Conservation (phyloP, 2,329 filamentous ascomycete genomes). For the Ceratocystis smalleyi region DNA sequence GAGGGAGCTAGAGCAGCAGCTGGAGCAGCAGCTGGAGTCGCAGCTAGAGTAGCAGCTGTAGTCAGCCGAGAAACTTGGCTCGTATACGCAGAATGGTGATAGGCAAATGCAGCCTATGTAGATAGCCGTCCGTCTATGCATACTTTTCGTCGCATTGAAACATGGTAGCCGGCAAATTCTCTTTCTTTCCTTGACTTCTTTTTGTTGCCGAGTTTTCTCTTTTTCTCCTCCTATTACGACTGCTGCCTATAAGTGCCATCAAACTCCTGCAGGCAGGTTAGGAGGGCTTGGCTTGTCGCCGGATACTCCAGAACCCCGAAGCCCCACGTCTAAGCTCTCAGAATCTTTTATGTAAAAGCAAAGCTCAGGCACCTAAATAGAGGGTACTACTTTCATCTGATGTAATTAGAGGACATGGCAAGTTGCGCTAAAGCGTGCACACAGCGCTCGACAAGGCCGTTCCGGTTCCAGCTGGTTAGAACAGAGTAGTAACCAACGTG, state of each 20-base stretch:
- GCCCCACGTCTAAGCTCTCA: background rate
- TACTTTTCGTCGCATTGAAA: background rate
- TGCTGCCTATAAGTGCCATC: background rate
- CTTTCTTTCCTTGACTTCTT: background rate
- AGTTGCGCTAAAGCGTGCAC: background rate
- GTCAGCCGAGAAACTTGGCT: background rate
- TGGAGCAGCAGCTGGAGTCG: background rate
- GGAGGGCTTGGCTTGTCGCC: background rate
- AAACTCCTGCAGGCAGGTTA: background rate
- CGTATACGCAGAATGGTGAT: background rate
- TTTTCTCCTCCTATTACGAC: background rate
- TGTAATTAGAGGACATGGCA: background rate
- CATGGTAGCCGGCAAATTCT: background rate
- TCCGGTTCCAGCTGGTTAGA: background rate
- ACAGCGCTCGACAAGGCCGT: background rate
- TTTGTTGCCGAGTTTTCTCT: background rate
- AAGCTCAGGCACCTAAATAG: background rate
- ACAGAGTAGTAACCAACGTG: background rate
- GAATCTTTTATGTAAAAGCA: background rate
- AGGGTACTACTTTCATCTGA: background rate
- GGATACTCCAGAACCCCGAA: background rate
- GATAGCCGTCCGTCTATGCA: background rate
- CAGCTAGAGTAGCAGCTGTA: background rate
- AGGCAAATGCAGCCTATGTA: background rate
- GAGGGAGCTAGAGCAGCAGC: background rate